Evolutionary conservation across 768 basidiomycete genomes (phyloP).

Genomic region (Tulasnella sp.): DNA sequence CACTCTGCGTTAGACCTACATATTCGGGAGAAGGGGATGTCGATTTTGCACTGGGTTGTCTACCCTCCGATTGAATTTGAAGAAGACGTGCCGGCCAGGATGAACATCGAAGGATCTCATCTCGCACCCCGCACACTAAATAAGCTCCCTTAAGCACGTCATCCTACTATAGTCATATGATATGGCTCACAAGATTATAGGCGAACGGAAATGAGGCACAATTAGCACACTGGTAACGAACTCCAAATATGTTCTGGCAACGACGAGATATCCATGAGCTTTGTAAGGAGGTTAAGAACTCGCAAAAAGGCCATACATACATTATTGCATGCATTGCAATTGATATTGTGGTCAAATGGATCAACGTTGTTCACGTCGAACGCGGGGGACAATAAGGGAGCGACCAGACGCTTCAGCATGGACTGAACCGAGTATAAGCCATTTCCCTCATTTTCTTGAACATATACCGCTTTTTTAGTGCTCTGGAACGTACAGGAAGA

Average conservation of each 20-base stretch:
- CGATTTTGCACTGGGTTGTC: constrained; percentile 55
- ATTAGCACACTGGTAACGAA: constrained; percentile 84
- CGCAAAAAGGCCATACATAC: constrained; percentile 39
- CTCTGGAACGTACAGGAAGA: too few relatives aligned
- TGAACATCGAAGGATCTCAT: constrained; percentile 72
- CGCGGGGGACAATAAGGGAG: background rate
- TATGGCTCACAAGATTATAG: constrained; percentile 62
- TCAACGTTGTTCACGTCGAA: background rate
- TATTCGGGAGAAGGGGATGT: constrained; percentile 61
- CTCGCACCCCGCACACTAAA: constrained; percentile 79
- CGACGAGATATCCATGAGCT: background rate
- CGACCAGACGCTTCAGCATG: background rate
- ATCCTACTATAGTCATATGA: constrained; percentile 31
- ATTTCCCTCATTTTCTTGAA: background rate
- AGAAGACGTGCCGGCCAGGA: constrained; percentile 80
- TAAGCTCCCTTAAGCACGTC: constrained; percentile 14
- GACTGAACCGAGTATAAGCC: background rate
- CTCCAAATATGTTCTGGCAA: constrained; percentile 64
- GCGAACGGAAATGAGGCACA: constrained; percentile 70
- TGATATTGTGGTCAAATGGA: constrained; percentile 53
- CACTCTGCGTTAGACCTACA: constrained; percentile 49
- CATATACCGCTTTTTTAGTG: too few relatives aligned
- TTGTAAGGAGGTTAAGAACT: background rate
- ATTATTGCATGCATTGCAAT: constrained; percentile 59
- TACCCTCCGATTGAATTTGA: constrained; percentile 80